phyloP scores from a whole-genome alignment of 768 basidiomycete genomes.

The Boletellus ananiceps region DNA sequence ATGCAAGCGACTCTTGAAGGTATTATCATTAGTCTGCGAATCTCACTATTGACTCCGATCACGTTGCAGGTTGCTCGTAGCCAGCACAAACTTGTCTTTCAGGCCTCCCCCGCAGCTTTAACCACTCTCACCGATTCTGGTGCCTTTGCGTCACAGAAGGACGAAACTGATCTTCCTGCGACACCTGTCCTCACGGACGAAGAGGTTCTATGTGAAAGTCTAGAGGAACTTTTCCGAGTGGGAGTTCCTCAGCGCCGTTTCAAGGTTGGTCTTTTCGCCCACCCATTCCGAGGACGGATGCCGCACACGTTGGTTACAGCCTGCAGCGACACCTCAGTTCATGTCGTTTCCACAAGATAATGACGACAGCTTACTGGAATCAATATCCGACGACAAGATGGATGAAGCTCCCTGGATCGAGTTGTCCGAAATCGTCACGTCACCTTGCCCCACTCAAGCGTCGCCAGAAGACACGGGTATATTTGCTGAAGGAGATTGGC shows the following conservation, averaged over 20 bases:
- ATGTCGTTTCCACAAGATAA: conserved; percentile 15
- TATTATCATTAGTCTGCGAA: conserved; percentile 30
- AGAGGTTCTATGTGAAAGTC: conserved; percentile 35
- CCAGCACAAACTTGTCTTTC: conserved; percentile 25
- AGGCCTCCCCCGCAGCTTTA: conserved; percentile 25
- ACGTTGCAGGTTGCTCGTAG: conserved; percentile 20
- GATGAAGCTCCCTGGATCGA: conserved; percentile 14
- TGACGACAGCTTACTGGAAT: conserved; percentile 20
- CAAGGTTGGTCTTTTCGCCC: conserved; percentile 38
- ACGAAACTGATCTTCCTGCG: conserved; percentile 9
- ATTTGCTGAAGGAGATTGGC: conserved; percentile 13
- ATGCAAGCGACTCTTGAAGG: conserved; percentile 46
- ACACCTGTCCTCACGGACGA: conserved; percentile 28
- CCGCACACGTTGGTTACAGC: conserved; percentile 15
- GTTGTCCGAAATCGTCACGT: conserved; percentile 9
- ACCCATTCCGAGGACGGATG: neutral
- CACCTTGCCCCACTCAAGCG: neutral
- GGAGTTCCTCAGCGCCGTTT: conserved; percentile 41
- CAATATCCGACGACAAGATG: conserved; percentile 2
- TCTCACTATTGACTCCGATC: conserved; percentile 12
- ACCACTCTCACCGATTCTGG: conserved; percentile 16
- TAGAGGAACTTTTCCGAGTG: conserved; percentile 43
- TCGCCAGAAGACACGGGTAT: conserved; percentile 16
- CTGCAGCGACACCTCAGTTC: conserved; percentile 8
- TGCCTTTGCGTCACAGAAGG: conserved; percentile 7